A percentile compares a stretch with the other conserved stretches of the same genome.
phyloP scores from a whole-genome alignment of 192 early-diverging fungal species.

The Polychytrium aggregatum region DNA sequence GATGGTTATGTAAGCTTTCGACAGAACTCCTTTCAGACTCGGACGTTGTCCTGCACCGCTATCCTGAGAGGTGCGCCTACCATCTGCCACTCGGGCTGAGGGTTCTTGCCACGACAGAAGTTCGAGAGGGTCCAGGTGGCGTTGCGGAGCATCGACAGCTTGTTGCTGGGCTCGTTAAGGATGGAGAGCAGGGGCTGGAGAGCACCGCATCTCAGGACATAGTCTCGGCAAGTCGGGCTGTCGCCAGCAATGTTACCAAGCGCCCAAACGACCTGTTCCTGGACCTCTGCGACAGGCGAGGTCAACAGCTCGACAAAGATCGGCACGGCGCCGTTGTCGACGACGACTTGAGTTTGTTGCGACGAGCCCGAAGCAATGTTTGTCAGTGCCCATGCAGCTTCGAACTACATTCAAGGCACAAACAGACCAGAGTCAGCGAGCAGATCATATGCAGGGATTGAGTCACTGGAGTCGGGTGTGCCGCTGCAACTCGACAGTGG shows the following conservation, averaged over 20 bases:
- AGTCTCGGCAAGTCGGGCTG: slow-evolving; percentile 80
- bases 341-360: slow-evolving; percentile 85
- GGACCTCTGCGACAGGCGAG: slow-evolving; percentile 74
- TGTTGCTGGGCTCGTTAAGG: slow-evolving; percentile 72
- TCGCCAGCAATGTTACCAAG: slow-evolving; percentile 99
- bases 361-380: slow-evolving; percentile 98
- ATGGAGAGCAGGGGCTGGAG: slow-evolving; percentile 78
- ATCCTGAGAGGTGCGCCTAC: slow-evolving; percentile 29
- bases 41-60: no score
- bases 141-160: slow-evolving; percentile 95
- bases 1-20: no score
- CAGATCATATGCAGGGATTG: slow-evolving; percentile 1
- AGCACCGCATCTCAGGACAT: slow-evolving; percentile 70
- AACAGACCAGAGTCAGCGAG: no score
- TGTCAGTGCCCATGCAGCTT: slow-evolving; percentile 97
- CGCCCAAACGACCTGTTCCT: slow-evolving; percentile 98
- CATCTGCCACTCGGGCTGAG: slow-evolving; percentile 78
- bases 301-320: slow-evolving; percentile 81
- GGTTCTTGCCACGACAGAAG: slow-evolving; percentile 97
- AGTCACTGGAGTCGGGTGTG: background rate
- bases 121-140: slow-evolving; percentile 99
- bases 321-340: slow-evolving; percentile 85
- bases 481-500: slow-evolving; percentile 18
- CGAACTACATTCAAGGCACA: slow-evolving; percentile 57
- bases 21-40: background rate